These are phyloP conservation scores for Dissophora ornata DNA, from an alignment of 192 early-diverging fungal species.

Conservation along the genomic window DNA sequence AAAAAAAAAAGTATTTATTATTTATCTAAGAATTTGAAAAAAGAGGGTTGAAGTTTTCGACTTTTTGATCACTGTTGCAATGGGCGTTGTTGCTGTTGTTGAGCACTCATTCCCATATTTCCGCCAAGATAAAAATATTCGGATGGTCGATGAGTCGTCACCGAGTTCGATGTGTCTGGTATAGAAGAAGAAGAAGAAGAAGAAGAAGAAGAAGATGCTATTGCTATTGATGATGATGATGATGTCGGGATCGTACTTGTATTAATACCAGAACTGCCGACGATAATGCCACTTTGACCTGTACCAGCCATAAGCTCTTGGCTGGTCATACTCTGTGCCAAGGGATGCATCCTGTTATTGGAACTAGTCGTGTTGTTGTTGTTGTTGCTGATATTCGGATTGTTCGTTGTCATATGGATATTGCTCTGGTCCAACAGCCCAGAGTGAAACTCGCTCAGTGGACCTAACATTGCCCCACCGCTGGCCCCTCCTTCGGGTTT, in stretches of 20 bases:
- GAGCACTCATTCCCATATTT: neutral
- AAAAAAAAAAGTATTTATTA: neutral
- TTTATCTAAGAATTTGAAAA: neutral
- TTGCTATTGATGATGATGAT: neutral
- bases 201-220: neutral
- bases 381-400: neutral
- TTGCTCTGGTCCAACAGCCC: constrained; percentile 1
- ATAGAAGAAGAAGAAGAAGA: neutral
- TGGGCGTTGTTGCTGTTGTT: constrained; percentile 5
- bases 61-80: constrained; percentile 3
- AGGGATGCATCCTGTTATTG: constrained; percentile 7
- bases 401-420: neutral
- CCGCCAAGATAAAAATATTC: constrained; percentile 17
- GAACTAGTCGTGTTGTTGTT: too few relatives aligned
- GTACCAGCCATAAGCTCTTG: constrained; percentile 14
- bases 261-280: neutral
- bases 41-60: too few relatives aligned
- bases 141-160: constrained; percentile 1
- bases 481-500: too few relatives aligned
- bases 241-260: neutral
- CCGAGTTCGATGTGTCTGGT: neutral
- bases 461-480: constrained; percentile 8
- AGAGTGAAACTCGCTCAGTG: constrained; percentile 3
- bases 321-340: constrained; percentile 34
- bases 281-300: neutral